phyloP scores from a whole-genome alignment of 2,329 filamentous ascomycete species.

The Biscogniauxia mediterranea region DNA sequence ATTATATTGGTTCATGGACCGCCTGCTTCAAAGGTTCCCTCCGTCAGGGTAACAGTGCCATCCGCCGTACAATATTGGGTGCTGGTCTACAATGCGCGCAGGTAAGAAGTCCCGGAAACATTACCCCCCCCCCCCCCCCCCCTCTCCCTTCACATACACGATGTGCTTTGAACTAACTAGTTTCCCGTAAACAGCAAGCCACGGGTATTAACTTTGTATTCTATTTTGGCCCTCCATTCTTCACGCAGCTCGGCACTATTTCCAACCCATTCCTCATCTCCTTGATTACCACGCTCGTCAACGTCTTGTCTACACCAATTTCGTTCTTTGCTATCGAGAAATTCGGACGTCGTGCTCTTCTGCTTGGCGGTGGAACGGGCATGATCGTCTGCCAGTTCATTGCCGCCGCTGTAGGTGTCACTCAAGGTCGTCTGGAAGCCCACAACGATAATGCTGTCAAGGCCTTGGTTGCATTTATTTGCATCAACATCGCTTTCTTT shows the following conservation, averaged over 20 bases:
- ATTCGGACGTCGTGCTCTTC: constrained; percentile 65
- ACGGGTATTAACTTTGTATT: constrained; percentile 74
- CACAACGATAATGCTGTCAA: constrained; percentile 36
- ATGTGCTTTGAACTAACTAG: background rate
- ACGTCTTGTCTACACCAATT: constrained; percentile 68
- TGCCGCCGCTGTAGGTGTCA: constrained; percentile 59
- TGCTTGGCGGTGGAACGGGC: constrained; percentile 66
- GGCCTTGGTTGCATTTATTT: constrained; percentile 72
- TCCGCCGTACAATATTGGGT: constrained; percentile 51
- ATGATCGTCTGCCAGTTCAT: constrained; percentile 72
- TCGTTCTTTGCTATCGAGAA: constrained; percentile 72
- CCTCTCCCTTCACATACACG: too few species aligned
- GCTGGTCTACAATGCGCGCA: constrained; percentile 34
- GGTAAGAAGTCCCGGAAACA: background rate
- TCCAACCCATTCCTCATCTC: constrained; percentile 68
- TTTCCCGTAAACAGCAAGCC: background rate
- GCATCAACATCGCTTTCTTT: constrained; percentile 79
- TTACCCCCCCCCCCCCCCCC: too few species aligned
- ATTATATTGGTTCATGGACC: constrained; percentile 60
- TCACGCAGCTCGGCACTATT: constrained; percentile 64
- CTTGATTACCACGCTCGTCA: constrained; percentile 73
- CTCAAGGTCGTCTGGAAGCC: constrained; percentile 33
- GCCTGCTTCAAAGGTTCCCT: constrained; percentile 57
- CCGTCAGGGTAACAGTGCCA: constrained; percentile 50
- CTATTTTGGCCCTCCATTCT: constrained; percentile 69